phyloP scores from a whole-genome alignment of 805 yeast species.

The Ogataea dorogensis region DNA sequence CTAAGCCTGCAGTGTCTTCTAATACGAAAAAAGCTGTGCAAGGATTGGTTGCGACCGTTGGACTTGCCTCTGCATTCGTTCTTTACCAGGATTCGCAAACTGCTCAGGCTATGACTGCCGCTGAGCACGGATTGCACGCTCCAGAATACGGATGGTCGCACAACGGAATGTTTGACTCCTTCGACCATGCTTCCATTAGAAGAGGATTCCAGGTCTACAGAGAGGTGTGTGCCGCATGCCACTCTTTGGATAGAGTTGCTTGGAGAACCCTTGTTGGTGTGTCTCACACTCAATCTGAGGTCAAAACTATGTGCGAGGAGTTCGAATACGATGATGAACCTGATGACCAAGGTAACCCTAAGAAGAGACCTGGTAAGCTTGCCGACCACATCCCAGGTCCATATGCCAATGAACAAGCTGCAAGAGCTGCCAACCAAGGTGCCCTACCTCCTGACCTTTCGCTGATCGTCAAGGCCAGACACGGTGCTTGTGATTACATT shows the following conservation, averaged over 20 bases:
- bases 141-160: slow-evolving; percentile 94
- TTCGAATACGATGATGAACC: slow-evolving; percentile 97
- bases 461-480: slow-evolving; percentile 96
- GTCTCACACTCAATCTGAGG: slow-evolving; percentile 87
- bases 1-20: slow-evolving; percentile 34
- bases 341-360: slow-evolving; percentile 94
- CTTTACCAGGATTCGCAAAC: slow-evolving; percentile 81
- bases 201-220: slow-evolving; percentile 99
- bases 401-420: slow-evolving; percentile 97
- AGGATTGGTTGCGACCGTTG: slow-evolving; percentile 70
- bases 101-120: slow-evolving; percentile 96
- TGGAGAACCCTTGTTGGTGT: slow-evolving; percentile 99
- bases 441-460: slow-evolving; percentile 98
- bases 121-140: slow-evolving; percentile 98
- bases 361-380: slow-evolving; percentile 96
- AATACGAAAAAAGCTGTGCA: slow-evolving; percentile 50
- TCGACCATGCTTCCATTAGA: slow-evolving; percentile 94
- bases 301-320: slow-evolving; percentile 90
- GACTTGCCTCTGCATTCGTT: slow-evolving; percentile 76
- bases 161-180: slow-evolving; percentile 84
- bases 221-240: slow-evolving; percentile 99
- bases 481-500: slow-evolving; percentile 95
- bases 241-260: slow-evolving; percentile 92
- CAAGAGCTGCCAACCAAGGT: slow-evolving; percentile 99
- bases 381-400: slow-evolving; percentile 95